Percentiles rank a stretch among this genome's conserved stretches.
These are phyloP conservation scores for Euphrasia arctica DNA, from an alignment of 305 asterid species.

Conservation along the genomic window DNA sequence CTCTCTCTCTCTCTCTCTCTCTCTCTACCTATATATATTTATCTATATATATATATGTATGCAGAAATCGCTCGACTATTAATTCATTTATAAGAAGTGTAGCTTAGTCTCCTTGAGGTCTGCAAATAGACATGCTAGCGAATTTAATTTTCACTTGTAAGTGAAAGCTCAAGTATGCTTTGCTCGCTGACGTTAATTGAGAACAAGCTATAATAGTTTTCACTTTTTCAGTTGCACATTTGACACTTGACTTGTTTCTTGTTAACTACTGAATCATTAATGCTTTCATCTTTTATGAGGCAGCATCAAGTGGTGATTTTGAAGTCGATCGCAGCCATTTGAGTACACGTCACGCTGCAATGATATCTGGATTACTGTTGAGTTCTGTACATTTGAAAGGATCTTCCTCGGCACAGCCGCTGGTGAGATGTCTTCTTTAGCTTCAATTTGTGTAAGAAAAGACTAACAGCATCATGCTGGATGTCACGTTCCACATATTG, in stretches of 20 bases:
- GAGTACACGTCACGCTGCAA: conserved; percentile 89
- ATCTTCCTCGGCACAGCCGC: conserved; percentile 35
- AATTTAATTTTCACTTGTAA: neutral
- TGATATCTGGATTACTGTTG: conserved; percentile 75
- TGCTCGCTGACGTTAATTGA: conserved; percentile 4
- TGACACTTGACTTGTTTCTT: neutral
- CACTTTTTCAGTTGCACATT: neutral
- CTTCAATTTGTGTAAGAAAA: conserved; percentile 2
- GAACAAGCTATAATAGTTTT: neutral
- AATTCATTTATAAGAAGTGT: too few species aligned
- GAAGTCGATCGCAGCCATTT: conserved; percentile 67
- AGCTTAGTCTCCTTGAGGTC: too few species aligned
- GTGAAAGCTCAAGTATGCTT: neutral
- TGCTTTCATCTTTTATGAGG: conserved; percentile 15
- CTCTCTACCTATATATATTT: too few species aligned
- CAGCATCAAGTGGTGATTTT: conserved; percentile 41
- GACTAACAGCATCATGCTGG: too few species aligned
- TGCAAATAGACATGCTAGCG: neutral
- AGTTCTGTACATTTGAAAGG: conserved; percentile 53
- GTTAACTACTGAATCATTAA: conserved; percentile 11
- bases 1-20: too few species aligned
- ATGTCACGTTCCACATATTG: too few species aligned
- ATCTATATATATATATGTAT: too few species aligned
- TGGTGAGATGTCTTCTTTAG: conserved; percentile 40
- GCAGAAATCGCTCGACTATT: too few species aligned